These are phyloP conservation scores for Megacollybia platyphylla DNA, from an alignment of 1,284 basidiomycete genomes.

Conservation along the genomic window DNA sequence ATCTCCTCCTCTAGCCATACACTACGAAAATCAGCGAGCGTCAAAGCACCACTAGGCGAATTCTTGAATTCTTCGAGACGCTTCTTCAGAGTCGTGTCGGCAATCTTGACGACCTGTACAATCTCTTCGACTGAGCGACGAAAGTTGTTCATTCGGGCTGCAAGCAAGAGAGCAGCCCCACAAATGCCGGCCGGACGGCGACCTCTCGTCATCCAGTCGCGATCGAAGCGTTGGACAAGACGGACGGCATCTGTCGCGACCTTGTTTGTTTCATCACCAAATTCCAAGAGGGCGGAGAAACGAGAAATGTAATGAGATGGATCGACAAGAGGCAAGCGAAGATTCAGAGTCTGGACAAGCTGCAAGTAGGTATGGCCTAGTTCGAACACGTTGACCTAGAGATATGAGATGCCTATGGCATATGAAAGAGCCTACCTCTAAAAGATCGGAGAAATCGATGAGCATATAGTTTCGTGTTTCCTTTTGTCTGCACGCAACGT, in stretches of 20 bases:
- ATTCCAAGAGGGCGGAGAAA: constrained; percentile 93
- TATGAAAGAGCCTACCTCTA: constrained; percentile 47
- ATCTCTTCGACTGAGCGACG: constrained; percentile 88
- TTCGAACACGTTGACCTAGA: constrained; percentile 93
- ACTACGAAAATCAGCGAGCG: constrained; percentile 83
- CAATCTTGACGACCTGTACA: constrained; percentile 97
- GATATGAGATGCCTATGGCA: constrained; percentile 4
- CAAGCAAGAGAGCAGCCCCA: constrained; percentile 89
- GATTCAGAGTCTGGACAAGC: constrained; percentile 80
- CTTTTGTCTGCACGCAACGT: constrained; percentile 87
- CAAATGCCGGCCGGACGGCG: constrained; percentile 95
- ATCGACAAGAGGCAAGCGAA: constrained; percentile 86
- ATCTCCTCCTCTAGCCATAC: constrained; percentile 88
- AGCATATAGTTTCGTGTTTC: constrained; percentile 92
- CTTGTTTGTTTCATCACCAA: constrained; percentile 86
- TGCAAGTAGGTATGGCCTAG: constrained; percentile 95
- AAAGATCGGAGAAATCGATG: constrained; percentile 91
- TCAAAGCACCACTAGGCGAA: constrained; percentile 78
- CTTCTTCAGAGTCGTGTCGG: constrained; percentile 88
- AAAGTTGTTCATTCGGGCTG: constrained; percentile 98
- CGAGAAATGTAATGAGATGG: constrained; percentile 96
- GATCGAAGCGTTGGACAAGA: constrained; percentile 88
- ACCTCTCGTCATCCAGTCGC: constrained; percentile 96
- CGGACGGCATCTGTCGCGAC: constrained; percentile 92
- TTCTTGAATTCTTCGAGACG: constrained; percentile 92